Conservation (phyloP, 1,284 basidiomycete genomes). For the Pascua sp. region DNA sequence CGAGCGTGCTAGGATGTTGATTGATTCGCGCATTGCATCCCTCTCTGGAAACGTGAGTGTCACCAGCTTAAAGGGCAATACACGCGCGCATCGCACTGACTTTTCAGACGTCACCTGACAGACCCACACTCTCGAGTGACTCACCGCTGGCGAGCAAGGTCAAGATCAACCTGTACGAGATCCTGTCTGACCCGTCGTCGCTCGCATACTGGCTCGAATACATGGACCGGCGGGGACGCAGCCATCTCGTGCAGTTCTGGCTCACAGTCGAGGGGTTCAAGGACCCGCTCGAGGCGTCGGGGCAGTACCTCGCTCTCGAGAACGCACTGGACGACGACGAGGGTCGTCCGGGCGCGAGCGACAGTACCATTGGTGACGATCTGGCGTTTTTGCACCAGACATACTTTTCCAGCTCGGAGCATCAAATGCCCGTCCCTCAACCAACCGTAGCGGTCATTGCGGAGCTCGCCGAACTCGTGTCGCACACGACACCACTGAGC, state of each 20-base stretch:
- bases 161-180: slow-evolving; percentile 51
- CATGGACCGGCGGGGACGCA: slow-evolving; percentile 84
- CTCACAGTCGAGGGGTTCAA: slow-evolving; percentile 95
- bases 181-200: slow-evolving; percentile 80
- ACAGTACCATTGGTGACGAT: slow-evolving; percentile 59
- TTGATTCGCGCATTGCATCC: slow-evolving; percentile 76
- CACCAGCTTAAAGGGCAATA: neutral
- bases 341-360: slow-evolving; percentile 1
- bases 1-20: slow-evolving; percentile 77
- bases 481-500: neutral
- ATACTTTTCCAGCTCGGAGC: slow-evolving; percentile 61
- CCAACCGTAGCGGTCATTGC: slow-evolving; percentile 22
- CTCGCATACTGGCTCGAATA: slow-evolving; percentile 96
- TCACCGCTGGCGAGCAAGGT: neutral
- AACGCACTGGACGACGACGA: slow-evolving; percentile 4
- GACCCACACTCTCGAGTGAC: neutral
- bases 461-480: slow-evolving; percentile 13
- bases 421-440: slow-evolving; percentile 21
- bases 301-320: slow-evolving; percentile 45
- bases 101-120: neutral
- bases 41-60: slow-evolving; percentile 57
- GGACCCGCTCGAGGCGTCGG: slow-evolving; percentile 81
- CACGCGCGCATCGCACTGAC: neutral
- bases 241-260: slow-evolving; percentile 92
- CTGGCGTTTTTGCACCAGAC: slow-evolving; percentile 78